phyloP scores from a whole-genome alignment of 2,329 filamentous ascomycete species.

The Fusarium pilosicola region DNA sequence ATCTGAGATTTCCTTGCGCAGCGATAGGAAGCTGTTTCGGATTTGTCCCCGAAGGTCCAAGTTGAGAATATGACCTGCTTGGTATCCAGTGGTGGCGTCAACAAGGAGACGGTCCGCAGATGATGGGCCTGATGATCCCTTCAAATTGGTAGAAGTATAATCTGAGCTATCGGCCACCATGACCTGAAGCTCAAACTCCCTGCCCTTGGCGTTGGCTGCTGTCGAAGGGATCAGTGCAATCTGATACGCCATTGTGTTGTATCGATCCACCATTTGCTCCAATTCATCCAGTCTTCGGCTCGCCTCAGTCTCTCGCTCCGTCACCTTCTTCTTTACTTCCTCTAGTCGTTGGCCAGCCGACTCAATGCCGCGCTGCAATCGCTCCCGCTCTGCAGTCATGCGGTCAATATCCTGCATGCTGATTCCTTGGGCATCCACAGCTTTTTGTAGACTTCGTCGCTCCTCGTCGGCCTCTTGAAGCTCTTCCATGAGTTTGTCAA shows the following conservation, averaged over 20 bases:
- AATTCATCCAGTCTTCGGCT: conserved; percentile 88
- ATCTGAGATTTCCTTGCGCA: conserved; percentile 94
- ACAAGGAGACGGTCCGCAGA: conserved; percentile 80
- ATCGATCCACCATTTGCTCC: conserved; percentile 88
- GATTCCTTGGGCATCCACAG: conserved; percentile 92
- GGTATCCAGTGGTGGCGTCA: conserved; percentile 86
- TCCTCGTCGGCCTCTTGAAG: conserved; percentile 85
- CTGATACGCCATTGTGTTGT: conserved; percentile 94
- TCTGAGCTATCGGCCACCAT: conserved; percentile 82
- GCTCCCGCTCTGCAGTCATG: conserved; percentile 95
- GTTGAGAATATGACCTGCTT: conserved; percentile 87
- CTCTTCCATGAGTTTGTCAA: conserved; percentile 80
- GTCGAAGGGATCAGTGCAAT: conserved; percentile 88
- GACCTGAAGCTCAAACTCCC: conserved; percentile 85
- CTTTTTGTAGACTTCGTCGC: conserved; percentile 79
- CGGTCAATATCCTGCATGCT: conserved; percentile 99
- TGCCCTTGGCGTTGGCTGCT: conserved; percentile 85
- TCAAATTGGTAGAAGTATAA: conserved; percentile 73
- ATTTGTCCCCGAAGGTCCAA: conserved; percentile 86
- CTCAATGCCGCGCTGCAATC: conserved; percentile 89
- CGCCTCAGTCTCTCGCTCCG: conserved; percentile 89
- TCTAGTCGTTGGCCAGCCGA: conserved; percentile 79
- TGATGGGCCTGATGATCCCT: conserved; percentile 52
- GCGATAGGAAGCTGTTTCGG: conserved; percentile 78
- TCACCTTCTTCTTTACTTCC: conserved; percentile 83